Percentiles rank a stretch among this genome's conserved stretches.
These are phyloP conservation scores for Helianthus annuus DNA, from an alignment of 129 eudicot genomes.

Conservation along the genomic window DNA sequence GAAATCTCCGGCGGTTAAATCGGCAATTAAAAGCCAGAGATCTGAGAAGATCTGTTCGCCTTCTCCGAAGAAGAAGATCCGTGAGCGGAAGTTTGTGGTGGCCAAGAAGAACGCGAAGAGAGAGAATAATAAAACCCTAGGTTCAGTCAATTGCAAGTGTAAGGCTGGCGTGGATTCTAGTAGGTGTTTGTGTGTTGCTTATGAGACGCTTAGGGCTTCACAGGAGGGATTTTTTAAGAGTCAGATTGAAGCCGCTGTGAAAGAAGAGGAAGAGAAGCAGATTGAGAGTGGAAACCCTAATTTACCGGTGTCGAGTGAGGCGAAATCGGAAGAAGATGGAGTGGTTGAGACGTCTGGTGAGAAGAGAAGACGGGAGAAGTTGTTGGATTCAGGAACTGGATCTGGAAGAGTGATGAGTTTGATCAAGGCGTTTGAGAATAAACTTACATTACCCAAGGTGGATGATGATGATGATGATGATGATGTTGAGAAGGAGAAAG, in stretches of 20 bases:
- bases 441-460: constrained; percentile 49
- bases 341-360: constrained; percentile 34
- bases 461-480: constrained; percentile 40
- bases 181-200: constrained; percentile 84
- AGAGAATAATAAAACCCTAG: constrained; percentile 32
- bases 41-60: constrained; percentile 44
- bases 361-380: constrained; percentile 67
- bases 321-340: constrained; percentile 18
- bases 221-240: constrained; percentile 81
- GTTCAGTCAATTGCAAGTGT: constrained; percentile 61
- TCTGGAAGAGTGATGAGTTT: constrained; percentile 80
- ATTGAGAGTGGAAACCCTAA: constrained; percentile 19
- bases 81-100: constrained; percentile 79
- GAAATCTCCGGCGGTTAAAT: constrained; percentile 48
- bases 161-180: constrained; percentile 36
- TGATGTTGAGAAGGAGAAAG: constrained; percentile 35
- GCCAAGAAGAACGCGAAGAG: constrained; percentile 62
- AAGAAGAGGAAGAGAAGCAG: constrained; percentile 16
- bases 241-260: constrained; percentile 10
- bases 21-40: constrained; percentile 51
- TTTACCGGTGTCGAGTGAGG: not conserved
- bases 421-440: constrained; percentile 84
- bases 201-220: constrained; percentile 82
- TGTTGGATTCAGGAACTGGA: constrained; percentile 61
- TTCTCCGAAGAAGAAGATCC: constrained; percentile 58